Base-by-base conservation (phyloP, 305 asterid species). In the Fraxinus xanthoxyloides region DNA sequence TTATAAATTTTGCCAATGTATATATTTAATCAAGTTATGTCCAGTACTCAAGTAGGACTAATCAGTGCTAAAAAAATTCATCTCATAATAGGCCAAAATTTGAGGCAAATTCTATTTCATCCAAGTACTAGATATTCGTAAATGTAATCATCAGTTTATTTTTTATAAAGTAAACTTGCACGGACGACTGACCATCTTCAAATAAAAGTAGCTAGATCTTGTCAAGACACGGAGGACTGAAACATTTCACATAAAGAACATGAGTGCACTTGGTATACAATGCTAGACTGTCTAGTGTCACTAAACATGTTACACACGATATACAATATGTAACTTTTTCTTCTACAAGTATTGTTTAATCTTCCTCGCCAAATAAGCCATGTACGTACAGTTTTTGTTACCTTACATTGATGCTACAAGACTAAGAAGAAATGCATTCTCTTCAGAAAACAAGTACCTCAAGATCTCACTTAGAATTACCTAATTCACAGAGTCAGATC, bases 401-500 rank as follows among this genome's bases (percentile, higher is more conserved):
- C 67, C 28, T 56, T 56, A 6, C 3, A 17, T 5, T 56, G 26
- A 84, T 69, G 81, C 87, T 77, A 89, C 86, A 83, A 81, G 84
- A 89, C 87, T 82, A 67, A 26, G 82, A 78, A 79, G 34, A 34
- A 78, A 82, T 77, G 83, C 87, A 85, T 69, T 8, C 36, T 51
- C 75, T 85, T 46, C 74, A 84, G 87, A 87, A 82, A 83, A 89
- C 93, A 90, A 92, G 97, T 90, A 92, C 97, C 92, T 91, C 95
- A 89, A 87, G 86, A 89, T 91, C 97, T 92, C 95, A 92, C 97
- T 94, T 87, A 94, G 97, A 94, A 92, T 87, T 26, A 65, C 85
- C 83, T 54, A 90, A 94, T 93, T 92, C 97, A 94, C 86, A 94
- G 90, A 94, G 97, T 94, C 93, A 94, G 98, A 94, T 93, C 97